Conservation (phyloP, 139 green algal genomes). For the Chlamydomonas asymmetrica region DNA sequence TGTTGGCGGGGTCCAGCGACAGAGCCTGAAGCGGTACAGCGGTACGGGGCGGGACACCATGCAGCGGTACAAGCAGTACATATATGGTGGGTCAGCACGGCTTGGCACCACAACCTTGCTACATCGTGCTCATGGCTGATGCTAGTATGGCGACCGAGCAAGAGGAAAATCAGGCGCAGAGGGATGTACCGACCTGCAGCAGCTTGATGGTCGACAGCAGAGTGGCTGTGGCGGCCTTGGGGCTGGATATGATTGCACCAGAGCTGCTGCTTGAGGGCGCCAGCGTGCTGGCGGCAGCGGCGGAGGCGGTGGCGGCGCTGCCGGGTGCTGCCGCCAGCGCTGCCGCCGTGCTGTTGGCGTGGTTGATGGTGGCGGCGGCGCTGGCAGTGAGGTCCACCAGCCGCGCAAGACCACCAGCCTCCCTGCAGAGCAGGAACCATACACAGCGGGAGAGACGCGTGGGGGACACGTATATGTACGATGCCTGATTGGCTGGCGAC, state of each 20-base stretch:
- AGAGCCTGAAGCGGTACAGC: constrained; percentile 3
- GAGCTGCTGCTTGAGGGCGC: neutral
- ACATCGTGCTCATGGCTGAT: no score
- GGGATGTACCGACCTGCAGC: constrained; percentile 18
- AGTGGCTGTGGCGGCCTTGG: neutral
- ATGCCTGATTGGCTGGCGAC: neutral
- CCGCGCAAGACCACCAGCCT: constrained; percentile 26
- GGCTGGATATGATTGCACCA: neutral
- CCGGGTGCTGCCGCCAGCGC: neutral
- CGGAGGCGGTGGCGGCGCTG: neutral
- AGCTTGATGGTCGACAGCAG: constrained; percentile 16
- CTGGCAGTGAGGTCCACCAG: constrained; percentile 17
- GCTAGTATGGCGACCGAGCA: no score
- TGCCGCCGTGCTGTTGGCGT: no score
- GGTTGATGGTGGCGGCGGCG: no score
- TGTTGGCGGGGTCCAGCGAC: constrained; percentile 19
- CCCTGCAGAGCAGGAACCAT: constrained; percentile 6
- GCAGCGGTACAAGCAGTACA: no score
- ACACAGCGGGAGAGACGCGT: no score
- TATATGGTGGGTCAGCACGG: no score
- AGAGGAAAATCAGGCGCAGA: no score
- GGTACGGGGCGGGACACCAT: no score
- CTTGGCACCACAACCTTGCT: no score
- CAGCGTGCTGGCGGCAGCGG: neutral
- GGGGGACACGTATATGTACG: neutral